phyloP scores from a whole-genome alignment of 1,284 basidiomycete species.

The Leucocoprinus gongylophorus region DNA sequence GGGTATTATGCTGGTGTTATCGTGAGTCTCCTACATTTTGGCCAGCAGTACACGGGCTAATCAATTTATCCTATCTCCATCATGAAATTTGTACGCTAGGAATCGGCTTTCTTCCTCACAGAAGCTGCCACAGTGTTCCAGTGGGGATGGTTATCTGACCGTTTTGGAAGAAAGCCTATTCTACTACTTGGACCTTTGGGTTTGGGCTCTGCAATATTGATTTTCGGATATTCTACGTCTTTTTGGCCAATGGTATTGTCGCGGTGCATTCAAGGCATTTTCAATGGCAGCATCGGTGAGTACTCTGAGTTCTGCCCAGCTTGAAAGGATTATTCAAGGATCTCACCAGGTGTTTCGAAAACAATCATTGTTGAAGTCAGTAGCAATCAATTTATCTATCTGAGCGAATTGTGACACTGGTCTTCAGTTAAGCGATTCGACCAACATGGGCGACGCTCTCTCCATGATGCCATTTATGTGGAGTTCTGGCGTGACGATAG shows the following conservation, averaged over 20 bases:
- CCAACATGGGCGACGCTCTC: slow-evolving; percentile 40
- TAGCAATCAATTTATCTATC: not conserved
- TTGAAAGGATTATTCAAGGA: not conserved
- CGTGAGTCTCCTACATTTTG: slow-evolving; percentile 20
- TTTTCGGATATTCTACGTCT: slow-evolving; percentile 38
- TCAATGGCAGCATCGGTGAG: slow-evolving; percentile 41
- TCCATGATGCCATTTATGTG: slow-evolving; percentile 37
- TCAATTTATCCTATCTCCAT: slow-evolving; percentile 1
- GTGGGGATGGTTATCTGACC: slow-evolving; percentile 40
- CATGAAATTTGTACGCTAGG: slow-evolving; percentile 20
- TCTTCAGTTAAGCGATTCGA: slow-evolving; percentile 33
- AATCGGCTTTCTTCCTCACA: slow-evolving; percentile 39
- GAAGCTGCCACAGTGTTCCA: slow-evolving; percentile 35
- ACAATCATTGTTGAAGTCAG: slow-evolving; percentile 22
- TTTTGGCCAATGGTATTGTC: slow-evolving; percentile 35
- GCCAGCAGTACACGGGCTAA: not conserved
- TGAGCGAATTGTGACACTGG: not conserved
- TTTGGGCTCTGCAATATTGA: slow-evolving; percentile 33
- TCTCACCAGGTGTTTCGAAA: slow-evolving; percentile 20
- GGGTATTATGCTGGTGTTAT: slow-evolving; percentile 48
- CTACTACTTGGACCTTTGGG: slow-evolving; percentile 39
- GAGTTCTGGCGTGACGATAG: slow-evolving; percentile 34
- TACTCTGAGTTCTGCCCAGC: not conserved
- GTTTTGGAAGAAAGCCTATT: slow-evolving; percentile 37
- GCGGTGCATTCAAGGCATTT: slow-evolving; percentile 37